Evolutionary conservation across 2,329 filamentous ascomycete species (phyloP).

Genomic region (Phialocephala sp.): DNA sequence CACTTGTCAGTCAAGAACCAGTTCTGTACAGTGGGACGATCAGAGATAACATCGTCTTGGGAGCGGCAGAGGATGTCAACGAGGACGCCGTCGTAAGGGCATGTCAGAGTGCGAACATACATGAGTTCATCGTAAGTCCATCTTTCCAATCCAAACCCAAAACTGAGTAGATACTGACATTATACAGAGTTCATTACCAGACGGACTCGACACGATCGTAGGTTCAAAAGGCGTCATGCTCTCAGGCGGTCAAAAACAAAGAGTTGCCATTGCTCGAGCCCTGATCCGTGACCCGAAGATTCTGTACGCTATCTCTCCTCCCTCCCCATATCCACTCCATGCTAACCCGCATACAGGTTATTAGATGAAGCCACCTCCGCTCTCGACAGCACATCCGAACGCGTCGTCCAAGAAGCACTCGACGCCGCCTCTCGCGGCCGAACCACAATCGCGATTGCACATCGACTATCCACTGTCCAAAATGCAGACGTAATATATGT

Average conservation of each 20-base stretch:
- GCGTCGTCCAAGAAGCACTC: slow-evolving; percentile 77
- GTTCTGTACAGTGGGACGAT: slow-evolving; percentile 10
- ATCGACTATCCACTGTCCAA: slow-evolving; percentile 76
- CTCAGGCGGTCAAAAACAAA: slow-evolving; percentile 91
- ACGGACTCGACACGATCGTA: slow-evolving; percentile 79
- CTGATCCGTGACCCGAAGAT: slow-evolving; percentile 86
- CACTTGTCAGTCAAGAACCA: slow-evolving; percentile 14
- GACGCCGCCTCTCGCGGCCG: slow-evolving; percentile 47
- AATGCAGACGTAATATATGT: slow-evolving; percentile 66
- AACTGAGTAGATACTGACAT: neutral
- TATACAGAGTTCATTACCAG: slow-evolving; percentile 49
- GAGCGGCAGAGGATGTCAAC: slow-evolving; percentile 62
- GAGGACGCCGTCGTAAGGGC: slow-evolving; percentile 50
- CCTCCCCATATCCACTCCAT: too few relatives aligned
- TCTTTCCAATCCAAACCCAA: slow-evolving; percentile 55
- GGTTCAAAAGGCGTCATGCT: slow-evolving; percentile 84
- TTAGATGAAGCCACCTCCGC: slow-evolving; percentile 83
- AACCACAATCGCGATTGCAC: slow-evolving; percentile 77
- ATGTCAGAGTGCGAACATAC: slow-evolving; percentile 55
- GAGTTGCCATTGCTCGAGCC: slow-evolving; percentile 86
- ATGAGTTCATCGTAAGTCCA: slow-evolving; percentile 55
- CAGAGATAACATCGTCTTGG: slow-evolving; percentile 51
- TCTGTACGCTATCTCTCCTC: slow-evolving; percentile 47
- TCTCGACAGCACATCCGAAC: slow-evolving; percentile 75
- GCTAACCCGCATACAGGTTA: slow-evolving; percentile 45